Conservation (phyloP, 306 rosid genomes). For the Abrus pulchellus region DNA sequence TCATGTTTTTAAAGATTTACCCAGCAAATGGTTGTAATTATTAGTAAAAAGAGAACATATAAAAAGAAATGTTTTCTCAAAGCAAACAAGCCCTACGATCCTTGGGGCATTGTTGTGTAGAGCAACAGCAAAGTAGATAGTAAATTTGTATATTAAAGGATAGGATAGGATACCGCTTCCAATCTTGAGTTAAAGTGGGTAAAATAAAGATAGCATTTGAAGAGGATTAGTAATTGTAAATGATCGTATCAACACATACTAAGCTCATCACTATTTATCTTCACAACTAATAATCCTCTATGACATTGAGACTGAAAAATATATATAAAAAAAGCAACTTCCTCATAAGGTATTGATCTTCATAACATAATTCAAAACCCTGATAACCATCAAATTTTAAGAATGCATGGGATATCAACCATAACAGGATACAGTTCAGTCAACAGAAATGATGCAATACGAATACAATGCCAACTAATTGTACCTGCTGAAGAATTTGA, state of each 20-base stretch:
- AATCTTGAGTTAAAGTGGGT: conserved; percentile 2
- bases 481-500: conserved; percentile 98
- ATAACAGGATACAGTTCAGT: neutral
- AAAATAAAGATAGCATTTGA: conserved; percentile 1
- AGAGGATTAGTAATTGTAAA: neutral
- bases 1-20: neutral
- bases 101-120: neutral
- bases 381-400: conserved; percentile 28
- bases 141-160: neutral
- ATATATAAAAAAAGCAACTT: neutral
- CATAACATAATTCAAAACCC: conserved; percentile 4
- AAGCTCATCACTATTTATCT: neutral
- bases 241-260: conserved; percentile 7
- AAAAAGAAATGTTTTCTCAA: neutral
- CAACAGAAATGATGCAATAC: neutral
- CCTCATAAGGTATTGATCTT: neutral
- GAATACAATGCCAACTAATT: conserved; percentile 13
- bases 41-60: neutral
- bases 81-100: conserved; percentile 6
- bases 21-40: neutral
- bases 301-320: conserved; percentile 10
- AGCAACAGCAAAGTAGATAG: neutral
- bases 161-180: neutral
- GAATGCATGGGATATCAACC: conserved; percentile 36
- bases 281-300: conserved; percentile 14